phyloP scores from a whole-genome alignment of 164 flowering plant genomes.

The Hamamelis virginiana region DNA sequence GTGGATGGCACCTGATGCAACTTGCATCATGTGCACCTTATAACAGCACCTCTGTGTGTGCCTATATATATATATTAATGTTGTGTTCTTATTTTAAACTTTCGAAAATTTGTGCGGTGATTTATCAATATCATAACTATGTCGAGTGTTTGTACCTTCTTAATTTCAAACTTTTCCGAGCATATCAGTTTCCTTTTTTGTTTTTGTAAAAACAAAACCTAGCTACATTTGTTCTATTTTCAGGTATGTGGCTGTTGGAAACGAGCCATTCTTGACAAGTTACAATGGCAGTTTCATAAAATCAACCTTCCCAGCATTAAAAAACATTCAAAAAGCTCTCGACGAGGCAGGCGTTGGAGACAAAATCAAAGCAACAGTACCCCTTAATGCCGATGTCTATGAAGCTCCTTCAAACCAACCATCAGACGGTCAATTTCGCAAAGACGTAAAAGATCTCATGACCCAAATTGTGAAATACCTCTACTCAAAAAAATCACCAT shows the following conservation, averaged over 20 bases:
- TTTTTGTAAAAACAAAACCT: no score
- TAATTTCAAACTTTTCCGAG: no score
- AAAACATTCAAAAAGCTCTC: constrained; percentile 53
- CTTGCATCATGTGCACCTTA: no score
- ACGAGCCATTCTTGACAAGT: constrained; percentile 45
- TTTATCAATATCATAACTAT: no score
- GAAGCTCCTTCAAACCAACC: constrained; percentile 35
- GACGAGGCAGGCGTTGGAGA: constrained; percentile 44
- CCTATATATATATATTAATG: no score
- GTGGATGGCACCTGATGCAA: no score
- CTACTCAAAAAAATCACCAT: constrained; percentile 36
- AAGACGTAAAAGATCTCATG: constrained; percentile 36
- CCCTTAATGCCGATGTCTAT: constrained; percentile 61
- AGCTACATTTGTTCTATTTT: no score
- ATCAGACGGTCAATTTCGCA: constrained; percentile 45
- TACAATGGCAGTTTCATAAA: constrained; percentile 37
- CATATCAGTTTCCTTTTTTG: no score
- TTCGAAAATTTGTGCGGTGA: no score
- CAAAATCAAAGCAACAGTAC: constrained; percentile 44
- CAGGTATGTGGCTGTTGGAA: constrained; percentile 63
- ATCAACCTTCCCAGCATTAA: constrained; percentile 39
- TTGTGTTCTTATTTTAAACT: no score
- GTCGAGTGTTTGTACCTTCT: no score
- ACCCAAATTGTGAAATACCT: constrained; percentile 31
- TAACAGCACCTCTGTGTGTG: no score